These are phyloP conservation scores for Chloris gayana DNA, from an alignment of 176 grass and related monocot genomes.

Conservation along the genomic window DNA sequence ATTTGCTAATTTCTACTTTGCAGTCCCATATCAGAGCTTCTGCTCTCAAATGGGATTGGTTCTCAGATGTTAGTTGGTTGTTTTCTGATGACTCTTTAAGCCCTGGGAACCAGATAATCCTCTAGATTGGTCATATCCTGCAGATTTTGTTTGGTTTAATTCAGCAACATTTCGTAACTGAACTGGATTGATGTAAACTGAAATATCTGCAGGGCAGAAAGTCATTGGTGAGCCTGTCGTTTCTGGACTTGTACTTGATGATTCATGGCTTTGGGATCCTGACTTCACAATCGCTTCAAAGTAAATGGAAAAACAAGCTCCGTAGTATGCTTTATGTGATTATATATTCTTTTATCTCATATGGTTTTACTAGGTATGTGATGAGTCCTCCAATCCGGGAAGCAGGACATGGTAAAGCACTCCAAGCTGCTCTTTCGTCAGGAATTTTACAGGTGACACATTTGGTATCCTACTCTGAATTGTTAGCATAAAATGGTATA, in stretches of 20 bases:
- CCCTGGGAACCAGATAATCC: neutral
- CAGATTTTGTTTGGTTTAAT: slow-evolving; percentile 20
- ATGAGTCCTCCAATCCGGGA: slow-evolving; percentile 96
- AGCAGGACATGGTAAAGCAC: slow-evolving; percentile 80
- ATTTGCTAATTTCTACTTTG: slow-evolving; percentile 15
- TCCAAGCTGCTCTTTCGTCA: slow-evolving; percentile 88
- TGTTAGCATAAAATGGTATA: neutral
- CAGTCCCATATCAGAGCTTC: neutral
- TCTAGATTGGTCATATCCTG: slow-evolving; percentile 16
- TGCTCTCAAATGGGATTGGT: neutral
- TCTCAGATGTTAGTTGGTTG: neutral
- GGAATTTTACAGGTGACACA: slow-evolving; percentile 77
- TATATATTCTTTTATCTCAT: slow-evolving; percentile 41
- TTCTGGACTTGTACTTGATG: slow-evolving; percentile 90
- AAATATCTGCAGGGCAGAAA: slow-evolving; percentile 72
- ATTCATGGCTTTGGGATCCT: slow-evolving; percentile 95
- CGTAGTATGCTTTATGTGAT: slow-evolving; percentile 5
- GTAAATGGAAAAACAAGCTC: slow-evolving; percentile 42
- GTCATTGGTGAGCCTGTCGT: slow-evolving; percentile 93
- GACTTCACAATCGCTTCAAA: slow-evolving; percentile 85
- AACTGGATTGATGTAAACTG: slow-evolving; percentile 33
- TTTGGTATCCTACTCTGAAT: neutral
- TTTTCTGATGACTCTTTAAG: neutral
- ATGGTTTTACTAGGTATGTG: slow-evolving; percentile 72
- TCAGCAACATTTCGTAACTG: slow-evolving; percentile 17